These are phyloP conservation scores for Termitomyces heimii DNA, from an alignment of 768 basidiomycete genomes.

Conservation along the genomic window DNA sequence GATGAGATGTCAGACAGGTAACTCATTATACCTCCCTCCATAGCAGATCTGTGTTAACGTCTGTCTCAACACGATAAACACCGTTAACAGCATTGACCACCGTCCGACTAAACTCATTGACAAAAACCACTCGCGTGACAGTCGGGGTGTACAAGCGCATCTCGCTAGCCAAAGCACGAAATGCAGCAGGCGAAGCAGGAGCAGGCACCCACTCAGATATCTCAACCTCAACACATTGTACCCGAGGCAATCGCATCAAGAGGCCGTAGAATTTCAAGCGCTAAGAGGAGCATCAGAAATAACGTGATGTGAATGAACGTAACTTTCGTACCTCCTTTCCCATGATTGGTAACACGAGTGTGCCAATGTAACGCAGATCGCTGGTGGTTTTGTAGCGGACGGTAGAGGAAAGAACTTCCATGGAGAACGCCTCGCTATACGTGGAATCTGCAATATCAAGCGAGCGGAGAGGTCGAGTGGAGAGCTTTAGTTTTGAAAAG, in stretches of 20 bases:
- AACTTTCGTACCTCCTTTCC: conserved; percentile 41
- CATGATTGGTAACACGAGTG: conserved; percentile 55
- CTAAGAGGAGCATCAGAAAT: conserved; percentile 25
- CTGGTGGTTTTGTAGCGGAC: conserved; percentile 26
- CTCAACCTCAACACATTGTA: conserved; percentile 58
- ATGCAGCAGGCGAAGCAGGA: conserved; percentile 43
- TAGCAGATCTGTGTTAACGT: conserved; percentile 22
- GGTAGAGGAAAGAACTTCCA: conserved; percentile 43
- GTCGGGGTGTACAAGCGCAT: conserved; percentile 54
- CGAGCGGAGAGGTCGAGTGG: conserved; percentile 38
- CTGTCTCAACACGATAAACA: conserved; percentile 25
- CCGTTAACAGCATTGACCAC: conserved; percentile 34
- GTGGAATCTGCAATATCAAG: conserved; percentile 60
- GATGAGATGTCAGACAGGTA: background rate
- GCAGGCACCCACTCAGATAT: conserved; percentile 61
- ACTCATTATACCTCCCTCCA: conserved; percentile 26
- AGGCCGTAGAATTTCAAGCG: conserved; percentile 57
- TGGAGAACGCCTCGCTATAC: conserved; percentile 48
- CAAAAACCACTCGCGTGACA: conserved; percentile 50
- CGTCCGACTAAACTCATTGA: conserved; percentile 56
- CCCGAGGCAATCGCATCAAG: conserved; percentile 43
- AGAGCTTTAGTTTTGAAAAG: conserved; percentile 38
- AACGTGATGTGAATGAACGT: conserved; percentile 1
- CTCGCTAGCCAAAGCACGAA: conserved; percentile 55
- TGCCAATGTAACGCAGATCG: conserved; percentile 55